phyloP scores from a whole-genome alignment of 805 yeast genomes.

The Myxozyma udenii region DNA sequence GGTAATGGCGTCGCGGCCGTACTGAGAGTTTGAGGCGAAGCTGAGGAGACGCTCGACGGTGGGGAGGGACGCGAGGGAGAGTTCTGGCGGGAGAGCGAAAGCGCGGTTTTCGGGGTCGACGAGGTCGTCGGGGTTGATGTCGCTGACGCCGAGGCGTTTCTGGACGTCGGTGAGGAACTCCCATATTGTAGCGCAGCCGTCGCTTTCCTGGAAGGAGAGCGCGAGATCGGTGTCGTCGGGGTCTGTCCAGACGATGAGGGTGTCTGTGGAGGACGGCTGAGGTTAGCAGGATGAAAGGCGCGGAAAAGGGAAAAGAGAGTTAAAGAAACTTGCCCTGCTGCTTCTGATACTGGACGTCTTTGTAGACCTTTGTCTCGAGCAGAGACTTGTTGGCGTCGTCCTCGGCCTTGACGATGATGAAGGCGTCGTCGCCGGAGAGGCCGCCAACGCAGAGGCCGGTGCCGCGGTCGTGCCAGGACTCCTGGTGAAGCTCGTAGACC shows the following conservation, averaged over 20 bases:
- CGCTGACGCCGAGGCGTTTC: slow-evolving; percentile 26
- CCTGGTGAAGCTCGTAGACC: slow-evolving; percentile 78
- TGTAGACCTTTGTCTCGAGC: slow-evolving; percentile 64
- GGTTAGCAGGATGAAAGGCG: neutral
- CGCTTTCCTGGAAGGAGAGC: slow-evolving; percentile 83
- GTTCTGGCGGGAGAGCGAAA: slow-evolving; percentile 61
- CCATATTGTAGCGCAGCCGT: slow-evolving; percentile 81
- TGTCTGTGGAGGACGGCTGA: no score
- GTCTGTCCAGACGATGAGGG: slow-evolving; percentile 92
- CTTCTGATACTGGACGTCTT: slow-evolving; percentile 78
- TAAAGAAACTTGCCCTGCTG: slow-evolving; percentile 52
- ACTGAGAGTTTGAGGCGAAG: slow-evolving; percentile 60
- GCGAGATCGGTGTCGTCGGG: slow-evolving; percentile 60
- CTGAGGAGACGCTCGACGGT: slow-evolving; percentile 55
- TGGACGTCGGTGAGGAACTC: slow-evolving; percentile 31
- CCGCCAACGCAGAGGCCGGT: slow-evolving; percentile 83
- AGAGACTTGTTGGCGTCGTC: slow-evolving; percentile 55
- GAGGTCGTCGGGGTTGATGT: slow-evolving; percentile 46
- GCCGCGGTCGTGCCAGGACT: slow-evolving; percentile 87
- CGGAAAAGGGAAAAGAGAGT: neutral
- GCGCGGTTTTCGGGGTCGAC: slow-evolving; percentile 83
- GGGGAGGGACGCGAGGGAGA: slow-evolving; percentile 50
- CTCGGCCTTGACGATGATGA: slow-evolving; percentile 71
- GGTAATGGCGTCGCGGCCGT: slow-evolving; percentile 59
- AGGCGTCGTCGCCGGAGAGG: slow-evolving; percentile 41